Conservation (phyloP, 352 stramenopile species). For the Hyaloperonospora brassicae region DNA sequence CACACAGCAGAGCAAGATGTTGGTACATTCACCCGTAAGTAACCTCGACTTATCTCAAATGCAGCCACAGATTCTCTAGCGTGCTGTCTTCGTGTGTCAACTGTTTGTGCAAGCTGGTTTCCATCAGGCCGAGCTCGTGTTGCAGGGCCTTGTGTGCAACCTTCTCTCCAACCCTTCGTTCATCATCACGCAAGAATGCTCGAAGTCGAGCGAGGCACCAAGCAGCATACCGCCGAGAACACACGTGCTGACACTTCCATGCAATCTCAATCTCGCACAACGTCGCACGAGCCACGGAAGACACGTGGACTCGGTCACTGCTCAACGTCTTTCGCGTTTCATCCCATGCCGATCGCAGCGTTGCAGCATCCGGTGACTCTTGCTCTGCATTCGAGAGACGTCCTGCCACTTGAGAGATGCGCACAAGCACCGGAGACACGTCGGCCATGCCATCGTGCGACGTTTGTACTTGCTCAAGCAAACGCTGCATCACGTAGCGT, state of each 20-base stretch:
- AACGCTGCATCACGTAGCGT: slow-evolving; percentile 48
- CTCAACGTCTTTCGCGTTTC: slow-evolving; percentile 11
- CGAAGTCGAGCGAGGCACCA: slow-evolving; percentile 39
- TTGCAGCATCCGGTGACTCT: slow-evolving; percentile 4
- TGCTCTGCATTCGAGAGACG: slow-evolving; percentile 1
- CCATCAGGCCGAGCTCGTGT: slow-evolving; percentile 9
- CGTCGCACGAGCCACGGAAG: slow-evolving; percentile 11
- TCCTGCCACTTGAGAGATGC: slow-evolving; percentile 5
- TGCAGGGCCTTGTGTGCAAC: neutral
- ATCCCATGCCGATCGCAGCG: slow-evolving; percentile 15
- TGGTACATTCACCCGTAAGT: no score
- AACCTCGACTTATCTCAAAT: neutral
- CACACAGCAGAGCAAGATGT: no score
- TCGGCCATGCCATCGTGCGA: neutral
- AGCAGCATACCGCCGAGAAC: slow-evolving; percentile 39
- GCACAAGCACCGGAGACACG: neutral
- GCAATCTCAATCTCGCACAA: slow-evolving; percentile 35
- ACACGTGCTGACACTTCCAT: slow-evolving; percentile 36
- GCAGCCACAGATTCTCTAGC: slow-evolving; percentile 29
- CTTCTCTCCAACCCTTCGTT: neutral
- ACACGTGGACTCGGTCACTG: neutral
- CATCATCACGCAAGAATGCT: slow-evolving; percentile 6
- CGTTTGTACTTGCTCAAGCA: slow-evolving; percentile 18
- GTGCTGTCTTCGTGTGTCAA: slow-evolving; percentile 17
- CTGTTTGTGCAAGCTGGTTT: slow-evolving; percentile 7